These are phyloP conservation scores for Mitragyna speciosa DNA, from an alignment of 257 asterid species.

Conservation along the genomic window DNA sequence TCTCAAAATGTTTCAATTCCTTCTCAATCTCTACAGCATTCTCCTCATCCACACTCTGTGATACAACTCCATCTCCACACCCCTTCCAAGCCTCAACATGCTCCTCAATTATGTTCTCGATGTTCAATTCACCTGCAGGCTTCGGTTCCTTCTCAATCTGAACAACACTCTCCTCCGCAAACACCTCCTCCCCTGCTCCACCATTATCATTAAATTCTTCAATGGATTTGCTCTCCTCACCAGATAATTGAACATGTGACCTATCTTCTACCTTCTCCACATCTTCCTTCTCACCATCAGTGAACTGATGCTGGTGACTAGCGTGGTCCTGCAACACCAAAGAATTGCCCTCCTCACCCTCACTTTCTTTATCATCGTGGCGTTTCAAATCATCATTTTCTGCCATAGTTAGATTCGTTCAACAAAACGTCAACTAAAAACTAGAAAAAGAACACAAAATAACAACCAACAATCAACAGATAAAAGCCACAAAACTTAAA, in stretches of 20 bases:
- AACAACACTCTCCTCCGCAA: conserved; percentile 19
- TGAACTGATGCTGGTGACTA: conserved; percentile 27
- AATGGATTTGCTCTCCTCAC: conserved; percentile 17
- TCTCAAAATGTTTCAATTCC: not conserved
- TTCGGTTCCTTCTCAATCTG: conserved; percentile 33
- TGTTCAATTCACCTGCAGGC: conserved; percentile 28
- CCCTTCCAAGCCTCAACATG: conserved; percentile 20
- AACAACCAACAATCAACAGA: conserved; percentile 10
- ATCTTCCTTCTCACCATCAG: conserved; percentile 37
- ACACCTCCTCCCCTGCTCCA: conserved; percentile 7
- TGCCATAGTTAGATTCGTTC: conserved; percentile 38
- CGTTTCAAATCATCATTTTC: conserved; percentile 50
- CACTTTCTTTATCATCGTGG: conserved; percentile 39
- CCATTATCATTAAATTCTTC: conserved; percentile 15
- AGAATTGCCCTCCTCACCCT: conserved; percentile 36
- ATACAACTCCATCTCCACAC: not conserved
- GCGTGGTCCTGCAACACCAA: conserved; percentile 38
- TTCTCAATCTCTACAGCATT: conserved; percentile 1
- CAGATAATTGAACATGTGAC: conserved; percentile 8
- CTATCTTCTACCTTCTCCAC: conserved; percentile 25
- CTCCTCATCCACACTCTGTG: not conserved
- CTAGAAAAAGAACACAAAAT: not conserved
- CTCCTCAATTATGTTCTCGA: conserved; percentile 25
- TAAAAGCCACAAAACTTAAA: conserved; percentile 10
- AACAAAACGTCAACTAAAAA: conserved; percentile 25